Base-by-base conservation (phyloP, 2,329 filamentous ascomycete species). In the Venturiaceae sp. region DNA sequence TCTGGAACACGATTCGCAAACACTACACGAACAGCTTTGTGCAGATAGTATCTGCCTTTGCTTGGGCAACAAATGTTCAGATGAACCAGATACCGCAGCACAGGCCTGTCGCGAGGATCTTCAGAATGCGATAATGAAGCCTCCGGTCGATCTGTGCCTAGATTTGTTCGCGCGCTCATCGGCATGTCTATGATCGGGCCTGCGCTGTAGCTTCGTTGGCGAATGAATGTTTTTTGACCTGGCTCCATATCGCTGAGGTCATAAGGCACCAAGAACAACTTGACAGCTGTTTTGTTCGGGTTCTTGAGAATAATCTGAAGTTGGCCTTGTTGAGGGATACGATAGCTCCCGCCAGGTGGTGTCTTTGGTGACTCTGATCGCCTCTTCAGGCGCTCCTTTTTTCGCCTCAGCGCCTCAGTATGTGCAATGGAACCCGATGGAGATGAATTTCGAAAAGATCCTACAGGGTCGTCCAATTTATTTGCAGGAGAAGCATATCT, bases 241-340 rank as follows among this genome's bases (percentile, higher is more conserved):
- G 90, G 83, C 62, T 94, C 87, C 92, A 99, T 99, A 55, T 90
- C 92, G 1, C 84, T 81, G 1, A 99, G 77, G 68, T 97, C 91
- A 65, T 97, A 99, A 0, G 92, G 94, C 2, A 99, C 84, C 26
- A 97, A 79, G 65, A 97, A 97, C 0, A 99, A 78, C 71, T 99
- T 97, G 58, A 97, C 92, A 1, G 94, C 94, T 3, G 94, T 97
- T 69, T 97, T 97, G 75, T 97, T 96, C 16, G 92, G 92, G 66
- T 97, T 99, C 71, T 97, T 97, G 70, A 99, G 90, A 62, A 99
- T 87, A 63, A 99, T 95, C 66, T 99, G 94, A 14, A 99, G 78
- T 71, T 97, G 94, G 0, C 94, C 94, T 70, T 92, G 88, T 67
- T 94, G 86, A 0, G 94, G 94, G 57, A 99, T 96, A 46, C 94